Conservation (phyloP, 2,329 filamentous ascomycete species). For the Lachnellula hyalina region DNA sequence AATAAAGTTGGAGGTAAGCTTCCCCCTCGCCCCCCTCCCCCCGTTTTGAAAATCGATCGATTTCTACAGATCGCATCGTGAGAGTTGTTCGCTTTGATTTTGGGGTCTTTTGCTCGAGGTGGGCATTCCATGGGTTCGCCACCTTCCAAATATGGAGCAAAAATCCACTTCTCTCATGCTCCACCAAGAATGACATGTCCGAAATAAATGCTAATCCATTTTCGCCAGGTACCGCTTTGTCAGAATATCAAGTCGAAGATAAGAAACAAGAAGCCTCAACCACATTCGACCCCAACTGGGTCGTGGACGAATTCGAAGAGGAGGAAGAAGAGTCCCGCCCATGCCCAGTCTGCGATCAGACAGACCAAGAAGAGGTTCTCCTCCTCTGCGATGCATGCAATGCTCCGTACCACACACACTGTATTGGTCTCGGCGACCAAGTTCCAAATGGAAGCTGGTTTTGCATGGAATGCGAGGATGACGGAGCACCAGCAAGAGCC, state of each 20-base stretch:
- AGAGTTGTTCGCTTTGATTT: background rate
- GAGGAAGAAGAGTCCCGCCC: constrained; percentile 64
- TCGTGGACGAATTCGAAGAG: constrained; percentile 67
- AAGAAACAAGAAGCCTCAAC: constrained; percentile 73
- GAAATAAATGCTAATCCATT: constrained; percentile 11
- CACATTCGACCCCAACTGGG: constrained; percentile 76
- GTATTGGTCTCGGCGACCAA: constrained; percentile 67
- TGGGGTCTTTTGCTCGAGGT: no score
- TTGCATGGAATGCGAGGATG: constrained; percentile 72
- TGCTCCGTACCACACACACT: constrained; percentile 85
- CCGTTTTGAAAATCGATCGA: constrained; percentile 1
- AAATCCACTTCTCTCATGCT: background rate
- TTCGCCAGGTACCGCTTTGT: constrained; percentile 47
- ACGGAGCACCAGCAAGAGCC: constrained; percentile 35
- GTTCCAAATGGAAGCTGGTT: constrained; percentile 82
- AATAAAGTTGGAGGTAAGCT: constrained; percentile 70
- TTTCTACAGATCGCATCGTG: no score
- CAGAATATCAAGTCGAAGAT: constrained; percentile 64
- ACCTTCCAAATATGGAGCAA: background rate
- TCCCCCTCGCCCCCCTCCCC: constrained; percentile 19
- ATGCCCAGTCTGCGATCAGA: constrained; percentile 78
- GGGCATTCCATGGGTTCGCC: no score
- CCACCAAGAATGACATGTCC: background rate
- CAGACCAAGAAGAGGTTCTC: constrained; percentile 77
- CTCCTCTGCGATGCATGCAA: constrained; percentile 91